Base-by-base conservation (phyloP, 2,329 filamentous ascomycete species). In the Rutstroemia sp. region DNA sequence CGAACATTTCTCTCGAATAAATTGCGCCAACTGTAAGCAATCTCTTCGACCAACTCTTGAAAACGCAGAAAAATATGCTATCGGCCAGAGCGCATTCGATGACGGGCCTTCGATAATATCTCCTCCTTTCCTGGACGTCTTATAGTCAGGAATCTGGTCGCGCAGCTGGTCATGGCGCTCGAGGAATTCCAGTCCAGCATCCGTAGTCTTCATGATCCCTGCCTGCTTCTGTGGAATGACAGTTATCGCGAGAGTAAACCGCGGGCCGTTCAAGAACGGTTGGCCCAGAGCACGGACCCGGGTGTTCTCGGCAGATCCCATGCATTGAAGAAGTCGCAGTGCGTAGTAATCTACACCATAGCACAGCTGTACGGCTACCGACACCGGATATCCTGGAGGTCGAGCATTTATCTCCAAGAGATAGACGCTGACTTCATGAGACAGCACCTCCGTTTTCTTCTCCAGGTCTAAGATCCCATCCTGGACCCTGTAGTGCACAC, bases 371-470 rank as follows among this genome's bases (percentile, higher is more conserved):
- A 54, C 45, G 19, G 61, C 60, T 6, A 39, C 45, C 9, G 50
- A 39, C 5, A 38, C 58, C 19, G 48, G 38, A 23, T 55, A 47
- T 4, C 67, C 67, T 4, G 67, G 64, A 0, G 61, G 59, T 2
- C 67, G 61, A n/a, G 62, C 49, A 51, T 69, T 69, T 42, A 69
- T 60, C 49, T 69, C 67, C 30, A 67, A 62, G 9, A 68, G 50
- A 41, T 47, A 64, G 48, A 52, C 58, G 42, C 25, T 56, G 50
- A 58, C 46, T 30, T 23, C 4, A 34, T 50, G 21, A 54, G 25
- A 25, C 25, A 19, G 10, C 16, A 23, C 12, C 12, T 27, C 16
- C 6, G 27, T n/a, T n/a, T 25, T 41, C 17, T 1, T 16, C 4
- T 34, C 19, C 3, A 67, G 51, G 50, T 68, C 65, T 12, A 61